These are phyloP conservation scores for Trebouxiophyceae sp. DNA, from an alignment of 163 green algal genomes.

Conservation along the genomic window DNA sequence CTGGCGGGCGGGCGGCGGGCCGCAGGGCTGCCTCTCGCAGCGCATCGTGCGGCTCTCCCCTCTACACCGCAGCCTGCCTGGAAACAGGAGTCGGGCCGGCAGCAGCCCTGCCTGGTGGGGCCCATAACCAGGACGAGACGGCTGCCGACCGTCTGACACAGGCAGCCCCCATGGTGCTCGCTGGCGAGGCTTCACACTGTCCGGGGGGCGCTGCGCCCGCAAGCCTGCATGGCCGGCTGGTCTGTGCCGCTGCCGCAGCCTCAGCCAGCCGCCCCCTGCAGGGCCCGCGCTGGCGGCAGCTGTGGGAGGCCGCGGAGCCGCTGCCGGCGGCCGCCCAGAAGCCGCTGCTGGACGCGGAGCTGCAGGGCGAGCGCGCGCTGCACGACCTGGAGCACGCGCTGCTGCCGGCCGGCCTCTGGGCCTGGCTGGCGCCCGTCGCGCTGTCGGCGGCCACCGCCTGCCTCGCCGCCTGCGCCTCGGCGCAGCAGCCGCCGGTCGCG, in stretches of 20 bases:
- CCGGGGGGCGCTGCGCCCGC: no score
- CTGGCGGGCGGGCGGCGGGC: conserved; percentile 31
- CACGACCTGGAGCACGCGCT: conserved; percentile 71
- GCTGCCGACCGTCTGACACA: no score
- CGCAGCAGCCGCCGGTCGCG: conserved; percentile 25
- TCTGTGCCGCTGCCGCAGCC: no score
- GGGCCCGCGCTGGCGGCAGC: background rate
- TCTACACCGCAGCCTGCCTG: no score
- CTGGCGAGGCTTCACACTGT: no score
- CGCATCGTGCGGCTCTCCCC: no score
- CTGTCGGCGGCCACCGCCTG: conserved; percentile 30
- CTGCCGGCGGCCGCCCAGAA: conserved; percentile 44
- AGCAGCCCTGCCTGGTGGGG: no score
- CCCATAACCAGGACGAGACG: no score
- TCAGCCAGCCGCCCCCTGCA: no score
- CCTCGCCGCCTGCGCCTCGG: conserved; percentile 29
- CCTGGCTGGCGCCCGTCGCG: conserved; percentile 48
- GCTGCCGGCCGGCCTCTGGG: conserved; percentile 40
- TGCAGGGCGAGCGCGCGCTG: conserved; percentile 76
- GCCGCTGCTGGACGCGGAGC: conserved; percentile 59
- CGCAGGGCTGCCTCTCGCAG: conserved; percentile 17
- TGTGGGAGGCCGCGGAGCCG: conserved; percentile 36
- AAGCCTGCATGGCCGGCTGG: no score
- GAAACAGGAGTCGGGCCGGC: no score
- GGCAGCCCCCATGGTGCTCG: no score